Evolutionary conservation across 176 grass and related monocot species (phyloP).

Genomic region (Ensete glaucum): DNA sequence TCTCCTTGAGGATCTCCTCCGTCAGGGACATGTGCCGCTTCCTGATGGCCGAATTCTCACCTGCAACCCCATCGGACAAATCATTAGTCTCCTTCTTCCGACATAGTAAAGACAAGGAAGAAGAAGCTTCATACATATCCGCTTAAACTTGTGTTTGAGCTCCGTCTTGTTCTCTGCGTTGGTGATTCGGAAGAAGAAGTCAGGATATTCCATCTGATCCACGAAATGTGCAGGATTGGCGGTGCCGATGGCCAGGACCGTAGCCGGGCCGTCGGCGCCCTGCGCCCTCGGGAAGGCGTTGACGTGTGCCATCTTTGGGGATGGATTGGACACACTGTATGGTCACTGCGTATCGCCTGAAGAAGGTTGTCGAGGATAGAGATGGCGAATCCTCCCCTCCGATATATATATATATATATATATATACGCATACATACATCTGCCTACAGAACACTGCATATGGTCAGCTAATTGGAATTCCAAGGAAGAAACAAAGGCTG

Average conservation of each 20-base stretch:
- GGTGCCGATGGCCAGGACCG: background rate
- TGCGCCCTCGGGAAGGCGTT: background rate
- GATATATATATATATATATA: no score
- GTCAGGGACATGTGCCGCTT: conserved; percentile 3
- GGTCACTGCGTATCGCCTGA: no score
- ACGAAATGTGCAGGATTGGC: background rate
- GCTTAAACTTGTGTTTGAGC: background rate
- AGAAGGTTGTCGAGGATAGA: no score
- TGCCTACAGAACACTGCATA: no score
- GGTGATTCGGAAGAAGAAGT: conserved; percentile 7
- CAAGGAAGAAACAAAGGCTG: no score
- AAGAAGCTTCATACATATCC: background rate
- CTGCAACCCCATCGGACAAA: background rate
- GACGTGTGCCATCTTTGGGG: background rate
- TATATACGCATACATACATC: no score
- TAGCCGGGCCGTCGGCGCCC: background rate
- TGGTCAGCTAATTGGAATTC: no score
- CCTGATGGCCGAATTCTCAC: background rate
- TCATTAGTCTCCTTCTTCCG: no score
- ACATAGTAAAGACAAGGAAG: no score
- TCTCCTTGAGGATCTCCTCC: background rate
- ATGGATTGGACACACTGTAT: no score
- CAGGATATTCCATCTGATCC: background rate
- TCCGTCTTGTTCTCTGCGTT: background rate
- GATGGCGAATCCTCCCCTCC: no score